A percentile compares a stretch with the other conserved stretches of the same genome.
Evolutionary conservation across 2,329 filamentous ascomycete genomes (phyloP).

Genomic region (Lecanicillium sp.): DNA sequence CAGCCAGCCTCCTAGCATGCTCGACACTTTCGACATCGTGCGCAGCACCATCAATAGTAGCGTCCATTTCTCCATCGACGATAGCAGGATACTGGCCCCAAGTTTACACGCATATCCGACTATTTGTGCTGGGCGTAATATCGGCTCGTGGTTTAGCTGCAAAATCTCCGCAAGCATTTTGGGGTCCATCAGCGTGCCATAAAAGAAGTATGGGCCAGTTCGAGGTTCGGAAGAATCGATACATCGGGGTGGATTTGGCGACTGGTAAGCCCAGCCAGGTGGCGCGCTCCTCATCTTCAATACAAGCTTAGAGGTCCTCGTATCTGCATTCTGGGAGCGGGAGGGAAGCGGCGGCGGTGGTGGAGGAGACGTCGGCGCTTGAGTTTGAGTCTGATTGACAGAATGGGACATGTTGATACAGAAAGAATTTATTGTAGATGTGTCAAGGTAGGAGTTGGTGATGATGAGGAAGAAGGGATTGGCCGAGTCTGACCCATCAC

Average conservation of each 20-base stretch:
- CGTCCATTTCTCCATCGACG: neutral
- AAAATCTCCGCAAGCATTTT: neutral
- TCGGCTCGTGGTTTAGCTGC: neutral
- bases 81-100: slow-evolving; percentile 6
- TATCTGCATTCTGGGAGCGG: too few species aligned
- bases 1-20: neutral
- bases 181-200: slow-evolving; percentile 3
- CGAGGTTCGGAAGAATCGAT: neutral
- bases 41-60: neutral
- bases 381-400: too few species aligned
- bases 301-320: neutral
- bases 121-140: neutral
- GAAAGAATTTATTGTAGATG: too few species aligned
- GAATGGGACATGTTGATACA: too few species aligned
- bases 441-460: too few species aligned
- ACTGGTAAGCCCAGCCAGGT: neutral
- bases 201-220: neutral
- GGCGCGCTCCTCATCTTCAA: neutral
- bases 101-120: neutral
- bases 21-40: neutral
- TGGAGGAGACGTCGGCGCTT: too few species aligned
- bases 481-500: too few species aligned
- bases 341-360: too few species aligned
- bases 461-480: too few species aligned
- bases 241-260: too few species aligned